These are phyloP conservation scores for Choanephora cucurbitarum DNA, from an alignment of 371 early-diverging fungal species.

Conservation along the genomic window DNA sequence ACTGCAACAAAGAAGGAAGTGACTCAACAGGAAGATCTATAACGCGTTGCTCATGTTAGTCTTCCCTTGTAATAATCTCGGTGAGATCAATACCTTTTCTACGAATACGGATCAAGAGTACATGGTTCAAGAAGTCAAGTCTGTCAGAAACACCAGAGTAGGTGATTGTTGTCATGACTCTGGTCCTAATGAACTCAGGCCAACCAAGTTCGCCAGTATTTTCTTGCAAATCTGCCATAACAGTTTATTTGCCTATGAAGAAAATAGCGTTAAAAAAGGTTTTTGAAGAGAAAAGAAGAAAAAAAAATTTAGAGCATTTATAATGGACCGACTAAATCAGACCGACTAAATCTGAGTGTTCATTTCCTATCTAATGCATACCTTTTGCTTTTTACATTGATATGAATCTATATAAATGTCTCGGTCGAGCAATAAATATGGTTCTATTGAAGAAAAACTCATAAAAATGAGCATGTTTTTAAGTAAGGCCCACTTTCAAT, in stretches of 20 bases:
- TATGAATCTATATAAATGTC: too few relatives aligned
- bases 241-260: background rate
- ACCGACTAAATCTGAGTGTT: too few relatives aligned
- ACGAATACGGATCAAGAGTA: constrained; percentile 57
- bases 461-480: too few relatives aligned
- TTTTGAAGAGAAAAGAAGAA: constrained; percentile 3
- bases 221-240: constrained; percentile 40
- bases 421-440: too few relatives aligned
- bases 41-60: background rate
- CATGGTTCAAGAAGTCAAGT: constrained; percentile 57
- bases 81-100: constrained; percentile 53
- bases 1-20: constrained; percentile 55
- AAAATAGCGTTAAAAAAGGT: too few relatives aligned
- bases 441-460: too few relatives aligned
- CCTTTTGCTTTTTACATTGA: too few relatives aligned
- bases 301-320: constrained; percentile 6
- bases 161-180: constrained; percentile 54
- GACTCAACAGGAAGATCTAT: constrained; percentile 61
- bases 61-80: background rate
- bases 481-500: too few relatives aligned
- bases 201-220: constrained; percentile 54
- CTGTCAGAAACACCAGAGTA: constrained; percentile 53
- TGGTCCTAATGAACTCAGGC: constrained; percentile 59
- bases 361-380: too few relatives aligned
- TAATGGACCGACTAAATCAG: too few relatives aligned